Evolutionary conservation across 192 early-diverging fungal genomes (phyloP), one percentile per base, ranked within the genome.

Genomic region (Coemansia sp.): DNA sequence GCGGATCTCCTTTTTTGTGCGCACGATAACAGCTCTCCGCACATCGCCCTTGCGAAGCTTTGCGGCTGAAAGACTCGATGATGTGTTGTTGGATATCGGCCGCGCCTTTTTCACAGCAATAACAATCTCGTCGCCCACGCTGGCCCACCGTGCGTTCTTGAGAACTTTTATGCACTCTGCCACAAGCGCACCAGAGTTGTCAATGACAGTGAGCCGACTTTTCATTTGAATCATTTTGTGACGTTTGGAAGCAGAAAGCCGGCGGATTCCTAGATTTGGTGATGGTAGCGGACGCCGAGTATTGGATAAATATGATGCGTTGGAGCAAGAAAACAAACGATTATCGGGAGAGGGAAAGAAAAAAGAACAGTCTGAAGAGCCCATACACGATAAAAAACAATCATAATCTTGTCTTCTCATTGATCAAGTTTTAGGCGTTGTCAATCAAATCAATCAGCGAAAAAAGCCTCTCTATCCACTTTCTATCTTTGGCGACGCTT

Each of bases 21-120:
- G 87, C 44, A 97, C 95, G 39, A 99, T 89, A 11, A 99, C 75
- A 0, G 94, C 97, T 50, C 95, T 86, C 39, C 90, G 85, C 56
- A 99, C 95, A 70, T 99, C 95, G 9, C 97, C 97, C 84, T 93
- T 97, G 84, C 93, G 93, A 63, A 90, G 85, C 81, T 94, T 94
- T 15, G 92, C 86, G 0, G 85, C 76, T 50, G 79, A 72, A 56
- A 87, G 77, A 44, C 78, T 76, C 59, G 81, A 76, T 10, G 72
- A 68, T 23, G 86, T 69, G 56, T 66, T 85, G 62, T 86, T 82
- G 39, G 87, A 88, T 61, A 90, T 84, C 13, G 96, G 87, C 72
- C 92, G 85, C 23, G 96, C 95, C 81, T 92, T 91, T 85, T 96
- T 96, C 23, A 98, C 94, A n/a, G 94, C 91, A 62, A 92, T 90